phyloP scores from a whole-genome alignment of 768 basidiomycete species.

The Arthromyces matolae region DNA sequence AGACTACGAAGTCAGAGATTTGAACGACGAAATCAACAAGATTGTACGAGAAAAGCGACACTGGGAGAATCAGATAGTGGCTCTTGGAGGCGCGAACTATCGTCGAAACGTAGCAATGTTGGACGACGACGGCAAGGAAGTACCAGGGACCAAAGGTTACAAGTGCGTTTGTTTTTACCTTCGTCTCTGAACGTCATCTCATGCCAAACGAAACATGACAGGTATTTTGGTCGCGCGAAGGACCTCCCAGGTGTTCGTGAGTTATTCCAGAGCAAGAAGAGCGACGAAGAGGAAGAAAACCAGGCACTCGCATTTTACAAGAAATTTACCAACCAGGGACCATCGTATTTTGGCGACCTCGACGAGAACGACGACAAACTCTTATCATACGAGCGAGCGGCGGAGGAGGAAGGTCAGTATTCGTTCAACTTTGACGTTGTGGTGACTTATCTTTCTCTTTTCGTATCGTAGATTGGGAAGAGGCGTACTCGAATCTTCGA shows the following conservation, averaged over 20 bases:
- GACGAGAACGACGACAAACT: conserved; percentile 77
- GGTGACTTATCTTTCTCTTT: not conserved
- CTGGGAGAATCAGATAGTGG: conserved; percentile 98
- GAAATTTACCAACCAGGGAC: conserved; percentile 85
- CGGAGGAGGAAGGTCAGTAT: conserved; percentile 68
- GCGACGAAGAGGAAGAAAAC: conserved; percentile 88
- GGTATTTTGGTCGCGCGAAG: conserved; percentile 96
- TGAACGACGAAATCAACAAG: conserved; percentile 98
- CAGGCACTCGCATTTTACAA: conserved; percentile 72
- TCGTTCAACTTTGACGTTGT: not conserved
- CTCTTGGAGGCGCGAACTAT: conserved; percentile 94
- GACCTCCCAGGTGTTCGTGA: conserved; percentile 94
- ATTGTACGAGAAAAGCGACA: conserved; percentile 92
- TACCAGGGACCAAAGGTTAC: conserved; percentile 95
- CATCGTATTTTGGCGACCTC: conserved; percentile 86
- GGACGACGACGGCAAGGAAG: conserved; percentile 93
- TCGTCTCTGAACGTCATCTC: not conserved
- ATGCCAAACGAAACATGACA: conserved; percentile 32
- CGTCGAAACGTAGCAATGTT: conserved; percentile 89
- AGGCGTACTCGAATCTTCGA: conserved; percentile 52
- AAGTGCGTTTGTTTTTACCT: conserved; percentile 53
- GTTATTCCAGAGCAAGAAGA: conserved; percentile 84
- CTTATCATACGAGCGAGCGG: conserved; percentile 63
- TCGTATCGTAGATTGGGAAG: conserved; percentile 57
- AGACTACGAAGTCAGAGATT: conserved; percentile 92